phyloP scores from a whole-genome alignment of 2,329 filamentous ascomycete genomes.

The Hirsutella rhossiliensis region DNA sequence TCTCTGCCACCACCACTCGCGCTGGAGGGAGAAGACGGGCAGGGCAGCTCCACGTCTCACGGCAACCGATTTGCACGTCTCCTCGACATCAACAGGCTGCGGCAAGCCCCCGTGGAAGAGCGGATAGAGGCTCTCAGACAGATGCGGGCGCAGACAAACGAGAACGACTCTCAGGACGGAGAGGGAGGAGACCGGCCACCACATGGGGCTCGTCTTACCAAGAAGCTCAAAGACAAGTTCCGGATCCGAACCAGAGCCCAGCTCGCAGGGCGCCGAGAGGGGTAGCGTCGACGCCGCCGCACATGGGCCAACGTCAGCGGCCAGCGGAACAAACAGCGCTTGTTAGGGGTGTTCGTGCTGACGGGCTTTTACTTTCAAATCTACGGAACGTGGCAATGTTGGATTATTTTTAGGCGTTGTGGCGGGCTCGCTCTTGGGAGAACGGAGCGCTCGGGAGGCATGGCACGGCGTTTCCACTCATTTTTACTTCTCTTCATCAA shows the following conservation, averaged over 20 bases:
- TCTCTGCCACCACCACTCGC: conserved; percentile 28
- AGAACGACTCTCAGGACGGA: conserved; percentile 8
- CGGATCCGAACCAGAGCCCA: conserved; percentile 37
- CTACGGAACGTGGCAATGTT: no score
- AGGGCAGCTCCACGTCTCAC: conserved; percentile 17
- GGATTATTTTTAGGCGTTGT: no score
- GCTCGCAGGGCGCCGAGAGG: conserved; percentile 6
- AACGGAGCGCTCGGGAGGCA: neutral
- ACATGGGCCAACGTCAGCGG: neutral
- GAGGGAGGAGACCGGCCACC: conserved; percentile 21
- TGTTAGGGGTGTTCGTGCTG: no score
- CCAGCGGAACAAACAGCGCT: no score
- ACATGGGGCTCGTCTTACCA: conserved; percentile 31
- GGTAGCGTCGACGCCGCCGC: neutral
- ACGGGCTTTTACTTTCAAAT: no score
- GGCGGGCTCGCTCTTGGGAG: no score
- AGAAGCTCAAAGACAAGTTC: conserved; percentile 40
- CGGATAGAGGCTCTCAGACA: conserved; percentile 47
- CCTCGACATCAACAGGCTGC: conserved; percentile 43
- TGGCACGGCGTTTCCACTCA: conserved; percentile 2
- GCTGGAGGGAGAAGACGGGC: conserved; percentile 22
- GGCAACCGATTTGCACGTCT: conserved; percentile 37
- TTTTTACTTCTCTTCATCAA: neutral
- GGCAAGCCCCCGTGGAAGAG: conserved; percentile 48
- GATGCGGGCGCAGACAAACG: conserved; percentile 17